Evolutionary conservation across 306 rosid species (phyloP).

Genomic region (Gastrolobium villosum): DNA sequence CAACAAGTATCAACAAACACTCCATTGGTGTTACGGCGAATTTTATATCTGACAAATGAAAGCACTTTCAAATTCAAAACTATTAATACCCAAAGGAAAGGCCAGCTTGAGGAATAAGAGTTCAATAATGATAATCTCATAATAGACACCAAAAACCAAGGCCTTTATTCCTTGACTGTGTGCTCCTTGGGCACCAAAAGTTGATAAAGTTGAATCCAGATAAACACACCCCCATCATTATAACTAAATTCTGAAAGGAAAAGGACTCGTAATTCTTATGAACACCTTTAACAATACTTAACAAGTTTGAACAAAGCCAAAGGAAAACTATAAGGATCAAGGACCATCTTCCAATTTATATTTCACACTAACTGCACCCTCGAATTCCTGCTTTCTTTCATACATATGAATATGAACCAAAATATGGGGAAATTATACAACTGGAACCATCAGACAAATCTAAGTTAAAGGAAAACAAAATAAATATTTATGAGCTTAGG

Average conservation of each 20-base stretch:
- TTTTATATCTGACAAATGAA: slow-evolving; percentile 24
- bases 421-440: slow-evolving; percentile 31
- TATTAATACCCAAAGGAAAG: neutral
- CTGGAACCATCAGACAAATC: neutral
- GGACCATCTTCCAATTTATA: slow-evolving; percentile 32
- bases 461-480: neutral
- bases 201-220: neutral
- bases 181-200: slow-evolving; percentile 13
- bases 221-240: too few species aligned
- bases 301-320: slow-evolving; percentile 33
- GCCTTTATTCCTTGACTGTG: neutral
- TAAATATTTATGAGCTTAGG: neutral
- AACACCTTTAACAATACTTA: slow-evolving; percentile 17
- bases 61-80: slow-evolving; percentile 22
- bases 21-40: neutral
- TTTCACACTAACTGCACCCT: slow-evolving; percentile 4
- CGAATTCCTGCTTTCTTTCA: neutral
- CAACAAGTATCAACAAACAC: neutral
- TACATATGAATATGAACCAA: slow-evolving; percentile 12
- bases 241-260: slow-evolving; percentile 18
- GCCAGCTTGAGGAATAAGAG: neutral
- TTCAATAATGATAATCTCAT: neutral
- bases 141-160: neutral
- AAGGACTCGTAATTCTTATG: neutral
- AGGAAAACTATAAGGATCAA: slow-evolving; percentile 16